Percentiles rank a stretch among this genome's conserved stretches.
phyloP scores from a whole-genome alignment of 1,284 basidiomycete genomes.

The Ganoderma resinaceum region DNA sequence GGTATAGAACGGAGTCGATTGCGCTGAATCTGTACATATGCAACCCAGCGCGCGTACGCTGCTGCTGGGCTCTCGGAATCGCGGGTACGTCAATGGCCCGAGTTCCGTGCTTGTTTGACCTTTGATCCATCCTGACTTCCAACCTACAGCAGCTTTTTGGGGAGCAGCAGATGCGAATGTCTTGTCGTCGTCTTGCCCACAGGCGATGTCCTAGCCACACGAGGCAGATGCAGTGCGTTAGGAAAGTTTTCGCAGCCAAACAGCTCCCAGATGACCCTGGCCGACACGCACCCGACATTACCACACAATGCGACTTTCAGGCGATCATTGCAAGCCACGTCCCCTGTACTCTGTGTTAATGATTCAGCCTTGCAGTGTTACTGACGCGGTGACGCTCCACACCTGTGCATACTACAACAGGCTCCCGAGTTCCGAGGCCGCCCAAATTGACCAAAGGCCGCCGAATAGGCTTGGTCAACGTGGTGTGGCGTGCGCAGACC shows the following conservation, averaged over 20 bases:
- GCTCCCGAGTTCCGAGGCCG: background rate
- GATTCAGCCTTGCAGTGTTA: background rate
- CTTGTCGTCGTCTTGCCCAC: too few relatives aligned
- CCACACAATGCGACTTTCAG: background rate
- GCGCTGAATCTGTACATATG: background rate
- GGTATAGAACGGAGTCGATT: background rate
- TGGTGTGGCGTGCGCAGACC: background rate
- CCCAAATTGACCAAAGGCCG: background rate
- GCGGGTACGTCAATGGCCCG: background rate
- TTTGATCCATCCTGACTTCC: too few relatives aligned
- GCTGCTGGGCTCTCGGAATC: too few relatives aligned
- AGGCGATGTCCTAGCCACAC: background rate
- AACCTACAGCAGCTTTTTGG: too few relatives aligned
- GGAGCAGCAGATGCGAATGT: too few relatives aligned
- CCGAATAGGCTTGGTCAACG: background rate
- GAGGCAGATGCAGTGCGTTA: background rate
- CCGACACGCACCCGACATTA: slow-evolving; percentile 11
- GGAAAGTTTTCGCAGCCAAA: too few relatives aligned
- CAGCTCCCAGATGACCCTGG: background rate
- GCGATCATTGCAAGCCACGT: background rate
- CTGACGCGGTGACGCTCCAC: background rate
- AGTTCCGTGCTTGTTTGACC: background rate
- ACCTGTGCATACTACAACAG: background rate
- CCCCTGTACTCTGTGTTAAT: background rate
- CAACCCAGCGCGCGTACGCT: too few relatives aligned